Conservation (phyloP, 2,329 filamentous ascomycete genomes). For the Alternaria consortialis region DNA sequence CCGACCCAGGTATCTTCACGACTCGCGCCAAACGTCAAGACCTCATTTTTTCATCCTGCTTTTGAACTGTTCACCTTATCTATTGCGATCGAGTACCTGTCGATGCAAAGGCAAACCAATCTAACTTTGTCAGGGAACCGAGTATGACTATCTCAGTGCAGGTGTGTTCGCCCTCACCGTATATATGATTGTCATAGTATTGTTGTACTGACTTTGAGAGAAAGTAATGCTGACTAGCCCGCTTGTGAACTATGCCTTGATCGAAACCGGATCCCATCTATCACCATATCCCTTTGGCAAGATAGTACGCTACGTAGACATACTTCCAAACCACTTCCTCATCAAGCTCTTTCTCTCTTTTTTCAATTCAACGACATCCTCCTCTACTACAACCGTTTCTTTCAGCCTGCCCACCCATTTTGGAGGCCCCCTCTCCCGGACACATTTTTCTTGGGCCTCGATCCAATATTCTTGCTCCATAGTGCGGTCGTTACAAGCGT, state of each 20-base stretch:
- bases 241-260: not conserved
- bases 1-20: not conserved
- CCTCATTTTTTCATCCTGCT: not conserved
- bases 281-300: not conserved
- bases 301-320: not conserved
- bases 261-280: not conserved
- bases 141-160: no score
- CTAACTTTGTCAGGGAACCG: no score
- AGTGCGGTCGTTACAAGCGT: conserved; percentile 26
- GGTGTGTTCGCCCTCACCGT: not conserved
- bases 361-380: conserved; percentile 13
- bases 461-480: conserved; percentile 41
- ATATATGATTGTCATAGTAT: not conserved
- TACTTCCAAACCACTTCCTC: conserved; percentile 29
- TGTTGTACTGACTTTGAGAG: not conserved
- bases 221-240: not conserved
- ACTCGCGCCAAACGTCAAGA: not conserved
- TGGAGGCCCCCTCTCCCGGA: conserved; percentile 28
- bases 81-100: not conserved
- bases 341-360: conserved; percentile 25
- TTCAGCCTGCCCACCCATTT: conserved; percentile 6
- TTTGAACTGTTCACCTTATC: not conserved
- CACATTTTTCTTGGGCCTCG: conserved; percentile 39
- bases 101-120: not conserved
- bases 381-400: conserved; percentile 8